Conservation (phyloP, 2,329 filamentous ascomycete genomes). For the Arthrobotrys iridis region DNA sequence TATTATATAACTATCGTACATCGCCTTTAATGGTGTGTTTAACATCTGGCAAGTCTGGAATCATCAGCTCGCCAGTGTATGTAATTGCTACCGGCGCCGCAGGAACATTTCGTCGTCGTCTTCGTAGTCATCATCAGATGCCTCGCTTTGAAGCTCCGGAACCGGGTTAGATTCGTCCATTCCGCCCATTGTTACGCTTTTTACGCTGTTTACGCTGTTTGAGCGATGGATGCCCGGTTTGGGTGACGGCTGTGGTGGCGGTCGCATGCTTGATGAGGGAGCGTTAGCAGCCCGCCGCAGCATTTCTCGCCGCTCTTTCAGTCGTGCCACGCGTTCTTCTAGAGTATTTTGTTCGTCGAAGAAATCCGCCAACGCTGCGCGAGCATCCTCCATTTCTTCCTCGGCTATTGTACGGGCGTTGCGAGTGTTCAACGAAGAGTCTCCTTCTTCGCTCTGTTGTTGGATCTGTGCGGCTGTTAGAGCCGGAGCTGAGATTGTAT, state of each 20-base stretch:
- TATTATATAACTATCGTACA: too few relatives aligned
- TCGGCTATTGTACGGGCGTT: conserved; percentile 66
- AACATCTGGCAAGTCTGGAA: background rate
- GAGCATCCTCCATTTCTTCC: conserved; percentile 75
- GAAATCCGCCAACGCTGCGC: conserved; percentile 76
- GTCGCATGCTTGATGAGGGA: conserved; percentile 55
- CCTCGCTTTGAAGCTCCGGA: conserved; percentile 61
- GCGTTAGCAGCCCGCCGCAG: conserved; percentile 63
- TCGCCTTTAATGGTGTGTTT: background rate
- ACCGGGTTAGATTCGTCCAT: conserved; percentile 42
- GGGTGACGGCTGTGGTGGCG: background rate
- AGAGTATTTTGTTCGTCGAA: conserved; percentile 85
- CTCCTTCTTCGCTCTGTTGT: conserved; percentile 59
- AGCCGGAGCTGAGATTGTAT: conserved; percentile 60
- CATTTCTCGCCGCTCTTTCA: conserved; percentile 77
- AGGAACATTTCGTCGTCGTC: conserved; percentile 71
- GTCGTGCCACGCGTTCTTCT: conserved; percentile 73
- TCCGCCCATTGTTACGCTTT: conserved; percentile 44
- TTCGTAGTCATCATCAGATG: conserved; percentile 63
- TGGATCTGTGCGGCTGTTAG: conserved; percentile 54
- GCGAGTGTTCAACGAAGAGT: conserved; percentile 54
- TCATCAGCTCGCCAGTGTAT: conserved; percentile 46
- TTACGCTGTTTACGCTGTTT: conserved; percentile 19
- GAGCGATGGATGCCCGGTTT: conserved; percentile 5
- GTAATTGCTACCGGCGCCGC: conserved; percentile 53